A percentile compares a stretch with the other conserved stretches of the same genome.
Evolutionary conservation across 2,329 filamentous ascomycete species (phyloP).

Genomic region (Ramularia endophylla): DNA sequence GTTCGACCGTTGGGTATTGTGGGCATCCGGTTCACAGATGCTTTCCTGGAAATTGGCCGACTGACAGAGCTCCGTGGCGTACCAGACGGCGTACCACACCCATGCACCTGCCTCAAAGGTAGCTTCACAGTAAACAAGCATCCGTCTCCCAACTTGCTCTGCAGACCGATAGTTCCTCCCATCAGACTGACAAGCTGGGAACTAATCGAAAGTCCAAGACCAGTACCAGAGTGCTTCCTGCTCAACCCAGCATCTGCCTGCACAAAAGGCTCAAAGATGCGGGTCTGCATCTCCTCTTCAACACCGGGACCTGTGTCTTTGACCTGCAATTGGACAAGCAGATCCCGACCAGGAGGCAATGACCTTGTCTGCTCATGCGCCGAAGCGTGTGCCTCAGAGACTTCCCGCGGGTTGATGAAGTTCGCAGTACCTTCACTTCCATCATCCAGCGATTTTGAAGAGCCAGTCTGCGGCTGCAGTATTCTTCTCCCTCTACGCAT

Average conservation of each 20-base stretch:
- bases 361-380: constrained; percentile 25
- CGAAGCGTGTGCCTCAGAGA: constrained; percentile 21
- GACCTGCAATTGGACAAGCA: constrained; percentile 81
- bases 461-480: constrained; percentile 5
- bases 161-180: constrained; percentile 68
- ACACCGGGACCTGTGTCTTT: constrained; percentile 86
- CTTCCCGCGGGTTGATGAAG: constrained; percentile 39
- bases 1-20: not conserved
- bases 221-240: constrained; percentile 86
- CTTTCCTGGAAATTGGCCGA: not conserved
- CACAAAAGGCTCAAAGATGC: constrained; percentile 90
- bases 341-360: constrained; percentile 56
- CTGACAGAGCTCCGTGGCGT: not conserved
- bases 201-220: constrained; percentile 82
- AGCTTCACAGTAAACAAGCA: constrained; percentile 79
- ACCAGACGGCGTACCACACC: not conserved
- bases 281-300: constrained; percentile 66
- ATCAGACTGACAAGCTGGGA: constrained; percentile 78
- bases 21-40: not conserved
- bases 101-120: constrained; percentile 66
- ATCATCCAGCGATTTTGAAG: not conserved
- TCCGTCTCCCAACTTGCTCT: constrained; percentile 66
- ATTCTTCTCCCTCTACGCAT: not conserved
- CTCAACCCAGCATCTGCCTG: constrained; percentile 86
- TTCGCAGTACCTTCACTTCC: constrained; percentile 34